A percentile compares a stretch with the other conserved stretches of the same genome.
These are phyloP conservation scores for Rusavskia elegans DNA, from an alignment of 495 filamentous ascomycete species.

Conservation along the genomic window DNA sequence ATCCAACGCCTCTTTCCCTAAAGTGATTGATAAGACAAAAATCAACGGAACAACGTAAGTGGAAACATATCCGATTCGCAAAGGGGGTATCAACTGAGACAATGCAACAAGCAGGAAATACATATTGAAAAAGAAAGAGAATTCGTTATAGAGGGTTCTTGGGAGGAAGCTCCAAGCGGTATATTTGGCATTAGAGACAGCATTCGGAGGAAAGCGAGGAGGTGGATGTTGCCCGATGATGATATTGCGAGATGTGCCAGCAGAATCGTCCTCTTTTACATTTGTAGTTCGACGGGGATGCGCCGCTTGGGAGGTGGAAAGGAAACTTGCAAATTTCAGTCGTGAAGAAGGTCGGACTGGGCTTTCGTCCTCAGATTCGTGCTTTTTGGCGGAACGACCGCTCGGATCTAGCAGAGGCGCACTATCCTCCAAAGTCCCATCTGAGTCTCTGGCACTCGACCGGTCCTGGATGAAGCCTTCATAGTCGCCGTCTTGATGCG, in stretches of 20 bases:
- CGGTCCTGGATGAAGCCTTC: conserved; percentile 38
- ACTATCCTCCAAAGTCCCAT: conserved; percentile 41
- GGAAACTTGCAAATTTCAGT: conserved; percentile 36
- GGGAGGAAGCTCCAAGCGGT: conserved; percentile 93
- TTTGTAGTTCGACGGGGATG: background rate
- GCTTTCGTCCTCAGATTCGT: background rate
- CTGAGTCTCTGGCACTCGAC: conserved; percentile 30
- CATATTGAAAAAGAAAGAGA: conserved; percentile 99
- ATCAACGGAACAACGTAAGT: conserved; percentile 88
- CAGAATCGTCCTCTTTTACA: background rate
- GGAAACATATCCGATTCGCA: conserved; percentile 86
- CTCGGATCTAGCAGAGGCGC: conserved; percentile 39
- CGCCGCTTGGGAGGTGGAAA: conserved; percentile 16
- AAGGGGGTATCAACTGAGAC: conserved; percentile 74
- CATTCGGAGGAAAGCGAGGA: conserved; percentile 54
- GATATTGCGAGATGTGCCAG: conserved; percentile 11
- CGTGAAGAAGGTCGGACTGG: conserved; percentile 13
- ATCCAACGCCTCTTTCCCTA: conserved; percentile 93
- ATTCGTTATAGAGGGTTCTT: conserved; percentile 90
- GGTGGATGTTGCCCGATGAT: conserved; percentile 27
- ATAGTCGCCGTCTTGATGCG: conserved; percentile 36
- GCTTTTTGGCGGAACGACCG: background rate
- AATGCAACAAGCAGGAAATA: conserved; percentile 93
- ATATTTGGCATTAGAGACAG: conserved; percentile 94
- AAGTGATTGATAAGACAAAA: conserved; percentile 78